Evolutionary conservation across 106 monocot species (phyloP), one percentile per base, ranked within the genome.

Genomic region (Amphibolis antarctica): DNA sequence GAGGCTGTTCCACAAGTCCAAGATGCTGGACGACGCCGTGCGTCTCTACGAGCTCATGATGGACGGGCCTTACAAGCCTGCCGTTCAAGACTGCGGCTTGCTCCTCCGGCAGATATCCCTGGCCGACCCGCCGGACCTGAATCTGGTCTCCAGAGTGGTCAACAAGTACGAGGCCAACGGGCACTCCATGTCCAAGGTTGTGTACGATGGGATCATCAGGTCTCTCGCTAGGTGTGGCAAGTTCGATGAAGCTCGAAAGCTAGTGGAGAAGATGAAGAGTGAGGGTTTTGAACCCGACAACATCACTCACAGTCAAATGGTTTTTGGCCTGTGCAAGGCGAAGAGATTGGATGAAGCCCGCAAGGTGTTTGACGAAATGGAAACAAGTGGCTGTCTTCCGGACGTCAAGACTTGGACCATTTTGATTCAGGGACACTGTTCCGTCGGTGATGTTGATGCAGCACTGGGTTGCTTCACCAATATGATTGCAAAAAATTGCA

Each of bases 391-490:
- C 24, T 86, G 89, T 47, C 61, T 54, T 9, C 96, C 96, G 7
- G 96, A 96, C 69, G 66, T 96, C 15, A 89, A 82, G 82, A 96
- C 96, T 5, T 96, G 96, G 96, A 90, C 89, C 0, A 42, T 90
- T 28, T 70, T 96, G 59, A 84, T 96, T 47, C 83, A 86, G 63
- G 96, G 96, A 60, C 86, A 81, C 44, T 89, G 79, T 46, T 59
- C 23, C 0, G 73, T 57, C 0, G 80, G 84, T 3, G 84, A 90
- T 55, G 69, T 90, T 5, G 84, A 82, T 30, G 63, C 59, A 63
- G 89, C 89, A 1, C 46, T 89, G 4, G 75, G 69, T 66, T 86
- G 66, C 28, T 62, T 96, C 46, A 65, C 76, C 13, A 81, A 76
- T 63, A 90, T 96, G 96, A 26, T 82, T 9, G 78, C 80, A 48